Percentiles rank a stretch among this genome's conserved stretches.
Evolutionary conservation across 257 asterid species (phyloP).

Genomic region (Solanum dulcamara): DNA sequence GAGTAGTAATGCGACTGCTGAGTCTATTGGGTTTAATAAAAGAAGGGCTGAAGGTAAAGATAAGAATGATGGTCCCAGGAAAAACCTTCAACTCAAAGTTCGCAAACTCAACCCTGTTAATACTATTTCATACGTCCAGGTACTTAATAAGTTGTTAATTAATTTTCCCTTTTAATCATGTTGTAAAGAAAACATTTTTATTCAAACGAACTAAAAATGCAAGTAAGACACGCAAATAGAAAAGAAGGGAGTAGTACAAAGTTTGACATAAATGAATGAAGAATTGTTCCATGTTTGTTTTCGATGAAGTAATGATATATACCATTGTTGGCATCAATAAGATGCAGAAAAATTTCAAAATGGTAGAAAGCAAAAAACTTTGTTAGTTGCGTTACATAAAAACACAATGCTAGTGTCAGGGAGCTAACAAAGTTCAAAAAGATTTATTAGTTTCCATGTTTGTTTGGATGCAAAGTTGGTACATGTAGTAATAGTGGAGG

Average conservation of each 20-base stretch:
- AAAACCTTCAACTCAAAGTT: conserved; percentile 56
- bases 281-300: not conserved
- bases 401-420: not conserved
- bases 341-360: not conserved
- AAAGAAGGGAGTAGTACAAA: not conserved
- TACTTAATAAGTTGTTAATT: not conserved
- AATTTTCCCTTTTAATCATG: not conserved
- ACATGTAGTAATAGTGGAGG: not conserved
- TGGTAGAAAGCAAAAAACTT: not conserved
- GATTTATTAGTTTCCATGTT: not conserved
- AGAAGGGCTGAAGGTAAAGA: conserved; percentile 88
- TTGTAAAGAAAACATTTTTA: not conserved
- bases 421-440: not conserved
- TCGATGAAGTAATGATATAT: not conserved
- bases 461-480: not conserved
- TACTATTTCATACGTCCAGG: conserved; percentile 78
- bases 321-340: not conserved
- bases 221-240: not conserved
- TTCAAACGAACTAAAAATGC: not conserved
- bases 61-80: conserved; percentile 36
- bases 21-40: conserved; percentile 44
- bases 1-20: conserved; percentile 9
- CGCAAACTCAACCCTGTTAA: conserved; percentile 73
- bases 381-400: not conserved
- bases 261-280: not conserved